Conservation (phyloP, 768 basidiomycete genomes). For the Rhizopogon vinicolor region DNA sequence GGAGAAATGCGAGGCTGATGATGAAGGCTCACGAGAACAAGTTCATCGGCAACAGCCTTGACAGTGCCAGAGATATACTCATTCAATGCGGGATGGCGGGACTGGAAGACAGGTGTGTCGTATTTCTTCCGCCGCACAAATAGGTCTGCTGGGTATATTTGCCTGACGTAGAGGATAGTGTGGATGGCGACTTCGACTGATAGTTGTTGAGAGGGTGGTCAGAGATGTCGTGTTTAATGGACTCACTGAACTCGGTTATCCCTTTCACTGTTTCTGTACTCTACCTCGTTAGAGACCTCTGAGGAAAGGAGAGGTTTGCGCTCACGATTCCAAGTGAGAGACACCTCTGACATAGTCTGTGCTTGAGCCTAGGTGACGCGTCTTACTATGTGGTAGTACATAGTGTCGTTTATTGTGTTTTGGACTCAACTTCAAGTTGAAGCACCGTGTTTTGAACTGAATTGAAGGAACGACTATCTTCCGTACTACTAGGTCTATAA, state of each 20-base stretch:
- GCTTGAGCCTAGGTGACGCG: background rate
- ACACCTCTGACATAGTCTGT: conserved; percentile 16
- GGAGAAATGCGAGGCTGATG: background rate
- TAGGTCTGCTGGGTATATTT: conserved; percentile 84
- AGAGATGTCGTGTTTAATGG: background rate
- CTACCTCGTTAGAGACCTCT: conserved; percentile 5
- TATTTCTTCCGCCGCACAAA: conserved; percentile 89
- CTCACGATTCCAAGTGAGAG: conserved; percentile 37
- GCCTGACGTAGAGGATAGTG: conserved; percentile 85
- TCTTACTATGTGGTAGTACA: background rate
- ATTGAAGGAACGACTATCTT: too few species aligned
- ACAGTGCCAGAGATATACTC: conserved; percentile 88
- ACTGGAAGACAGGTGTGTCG: conserved; percentile 87
- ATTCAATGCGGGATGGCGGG: conserved; percentile 84
- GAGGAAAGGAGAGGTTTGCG: background rate
- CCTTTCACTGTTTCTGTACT: conserved; percentile 56
- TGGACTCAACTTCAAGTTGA: too few species aligned
- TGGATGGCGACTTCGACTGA: conserved; percentile 94
- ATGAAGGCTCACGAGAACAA: conserved; percentile 46
- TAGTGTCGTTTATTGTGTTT: too few species aligned
- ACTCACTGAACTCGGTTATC: conserved; percentile 69
- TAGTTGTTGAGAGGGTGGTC: conserved; percentile 3
- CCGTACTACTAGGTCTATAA: too few species aligned
- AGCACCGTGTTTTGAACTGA: too few species aligned
- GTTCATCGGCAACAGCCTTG: conserved; percentile 76